A percentile compares a stretch with the other conserved stretches of the same genome.
These are phyloP conservation scores for Podaxis sp. DNA, from an alignment of 768 basidiomycete species.

Conservation along the genomic window DNA sequence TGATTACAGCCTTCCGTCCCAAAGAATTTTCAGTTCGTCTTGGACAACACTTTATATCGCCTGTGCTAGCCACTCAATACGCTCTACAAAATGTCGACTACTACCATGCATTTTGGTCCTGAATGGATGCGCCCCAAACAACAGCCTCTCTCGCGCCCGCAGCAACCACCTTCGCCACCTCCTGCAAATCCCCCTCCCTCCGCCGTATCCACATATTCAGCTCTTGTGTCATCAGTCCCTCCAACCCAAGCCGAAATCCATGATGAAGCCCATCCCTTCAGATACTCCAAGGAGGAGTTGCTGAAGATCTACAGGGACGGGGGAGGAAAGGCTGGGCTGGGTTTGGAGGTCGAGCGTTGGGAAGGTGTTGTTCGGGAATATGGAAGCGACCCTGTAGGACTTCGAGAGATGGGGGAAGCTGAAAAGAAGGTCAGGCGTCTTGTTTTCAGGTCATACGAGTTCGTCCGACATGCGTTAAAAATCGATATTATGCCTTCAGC, in stretches of 20 bases:
- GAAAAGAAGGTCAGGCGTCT: constrained; percentile 79
- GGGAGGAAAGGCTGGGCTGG: constrained; percentile 68
- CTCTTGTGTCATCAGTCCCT: constrained; percentile 57
- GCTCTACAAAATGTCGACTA: constrained; percentile 43
- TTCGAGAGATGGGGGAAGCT: constrained; percentile 76
- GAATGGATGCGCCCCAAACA: constrained; percentile 91
- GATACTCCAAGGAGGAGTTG: constrained; percentile 84
- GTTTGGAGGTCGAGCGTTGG: constrained; percentile 86
- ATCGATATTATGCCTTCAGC: constrained; percentile 35
- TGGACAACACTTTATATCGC: constrained; percentile 17
- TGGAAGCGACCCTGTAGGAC: constrained; percentile 65
- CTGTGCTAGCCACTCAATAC: constrained; percentile 19
- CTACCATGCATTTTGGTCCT: constrained; percentile 88
- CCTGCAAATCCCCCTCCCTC: constrained; percentile 40
- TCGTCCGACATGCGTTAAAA: constrained; percentile 25
- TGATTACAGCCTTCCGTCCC: constrained; percentile 25
- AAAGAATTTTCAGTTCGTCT: constrained; percentile 20
- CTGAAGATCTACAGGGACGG: constrained; percentile 82
- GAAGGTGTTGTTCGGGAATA: constrained; percentile 84
- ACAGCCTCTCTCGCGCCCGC: constrained; percentile 50
- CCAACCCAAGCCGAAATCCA: constrained; percentile 50
- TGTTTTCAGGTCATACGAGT: constrained; percentile 19
- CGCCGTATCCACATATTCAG: constrained; percentile 67
- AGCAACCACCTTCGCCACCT: constrained; percentile 60
- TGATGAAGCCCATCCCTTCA: constrained; percentile 75